Conservation (phyloP, 257 asterid species). For the Vinca minor region DNA sequence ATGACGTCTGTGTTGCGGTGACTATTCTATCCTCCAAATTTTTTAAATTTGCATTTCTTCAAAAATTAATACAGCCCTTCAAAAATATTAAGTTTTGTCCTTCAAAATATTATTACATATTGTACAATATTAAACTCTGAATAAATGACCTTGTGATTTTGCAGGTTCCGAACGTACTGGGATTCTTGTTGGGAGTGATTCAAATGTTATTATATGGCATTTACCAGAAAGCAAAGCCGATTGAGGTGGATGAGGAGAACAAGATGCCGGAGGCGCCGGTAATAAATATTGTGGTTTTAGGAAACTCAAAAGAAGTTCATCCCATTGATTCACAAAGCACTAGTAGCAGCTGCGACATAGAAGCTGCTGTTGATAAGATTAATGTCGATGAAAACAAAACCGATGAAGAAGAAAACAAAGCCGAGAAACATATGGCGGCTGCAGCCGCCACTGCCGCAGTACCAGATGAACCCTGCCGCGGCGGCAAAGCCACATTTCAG, state of each 20-base stretch:
- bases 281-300: constrained; percentile 30
- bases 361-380: background rate
- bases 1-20: constrained; percentile 42
- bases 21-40: no score
- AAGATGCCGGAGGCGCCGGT: constrained; percentile 24
- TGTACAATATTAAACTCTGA: no score
- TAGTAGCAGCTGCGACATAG: background rate
- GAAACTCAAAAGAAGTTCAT: constrained; percentile 33
- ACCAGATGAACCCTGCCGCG: constrained; percentile 19
- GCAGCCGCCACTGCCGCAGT: no score
- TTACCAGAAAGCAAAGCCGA: constrained; percentile 32
- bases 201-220: constrained; percentile 60
- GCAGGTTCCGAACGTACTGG: constrained; percentile 66
- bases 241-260: constrained; percentile 27
- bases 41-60: no score
- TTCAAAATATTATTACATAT: no score
- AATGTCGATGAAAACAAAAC: background rate
- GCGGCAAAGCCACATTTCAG: constrained; percentile 17
- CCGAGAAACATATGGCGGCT: background rate
- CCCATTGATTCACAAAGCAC: constrained; percentile 17
- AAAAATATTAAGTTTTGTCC: background rate
- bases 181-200: constrained; percentile 55
- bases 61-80: no score
- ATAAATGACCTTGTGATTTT: no score
- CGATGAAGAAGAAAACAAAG: background rate